A percentile compares a stretch with the other conserved stretches of the same genome.
Conservation (phyloP, 352 stramenopile genomes). For the Aphanomyces cochlioides region DNA sequence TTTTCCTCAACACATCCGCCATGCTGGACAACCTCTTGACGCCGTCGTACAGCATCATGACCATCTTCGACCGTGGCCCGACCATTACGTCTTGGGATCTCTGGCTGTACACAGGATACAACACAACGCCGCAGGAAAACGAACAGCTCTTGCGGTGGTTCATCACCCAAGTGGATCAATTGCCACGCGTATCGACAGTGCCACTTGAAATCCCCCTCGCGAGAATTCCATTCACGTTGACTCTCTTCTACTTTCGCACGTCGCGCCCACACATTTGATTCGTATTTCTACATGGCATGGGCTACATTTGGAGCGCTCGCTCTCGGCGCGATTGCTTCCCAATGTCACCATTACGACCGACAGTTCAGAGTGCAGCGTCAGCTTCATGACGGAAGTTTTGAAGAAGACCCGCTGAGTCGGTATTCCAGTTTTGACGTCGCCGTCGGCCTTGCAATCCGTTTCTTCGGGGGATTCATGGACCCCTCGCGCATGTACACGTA, state of each 20-base stretch:
- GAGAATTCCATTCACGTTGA: not conserved
- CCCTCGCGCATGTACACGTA: not conserved
- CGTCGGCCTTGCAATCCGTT: not conserved
- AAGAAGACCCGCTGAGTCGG: not conserved
- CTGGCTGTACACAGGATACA: not conserved
- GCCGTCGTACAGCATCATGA: not conserved
- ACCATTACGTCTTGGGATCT: not conserved
- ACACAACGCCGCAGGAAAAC: not conserved
- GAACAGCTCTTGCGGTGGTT: not conserved
- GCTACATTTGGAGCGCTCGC: not conserved
- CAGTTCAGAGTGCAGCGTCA: not conserved
- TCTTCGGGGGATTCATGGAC: not conserved
- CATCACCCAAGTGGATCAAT: not conserved
- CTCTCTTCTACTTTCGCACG: not conserved
- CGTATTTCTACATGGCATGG: not conserved
- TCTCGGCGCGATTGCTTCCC: not conserved
- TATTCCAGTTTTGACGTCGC: conserved; percentile 3
- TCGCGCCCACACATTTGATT: not conserved
- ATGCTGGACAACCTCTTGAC: not conserved
- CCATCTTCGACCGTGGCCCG: not conserved
- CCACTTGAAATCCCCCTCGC: not conserved
- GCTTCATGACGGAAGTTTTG: not conserved
- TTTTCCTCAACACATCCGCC: not conserved
- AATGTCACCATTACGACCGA: not conserved
- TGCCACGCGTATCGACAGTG: not conserved